Conservation (phyloP, 352 stramenopile species). For the Phytophthora sp. region DNA sequence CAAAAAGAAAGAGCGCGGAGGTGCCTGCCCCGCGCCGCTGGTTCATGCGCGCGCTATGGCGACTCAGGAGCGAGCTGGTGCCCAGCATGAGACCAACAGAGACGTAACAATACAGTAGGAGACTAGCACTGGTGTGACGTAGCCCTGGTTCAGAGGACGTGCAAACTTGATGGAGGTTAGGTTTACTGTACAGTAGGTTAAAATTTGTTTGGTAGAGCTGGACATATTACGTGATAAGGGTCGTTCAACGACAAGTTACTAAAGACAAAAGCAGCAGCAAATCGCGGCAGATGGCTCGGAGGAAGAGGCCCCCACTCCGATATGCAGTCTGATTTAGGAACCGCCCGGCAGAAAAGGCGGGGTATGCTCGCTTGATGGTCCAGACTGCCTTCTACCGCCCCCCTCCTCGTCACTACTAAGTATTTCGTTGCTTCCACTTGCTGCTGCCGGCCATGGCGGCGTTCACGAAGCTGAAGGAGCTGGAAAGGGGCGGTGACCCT, state of each 20-base stretch:
- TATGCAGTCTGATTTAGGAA: slow-evolving; percentile 18
- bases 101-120: too few species aligned
- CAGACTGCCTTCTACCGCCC: too few species aligned
- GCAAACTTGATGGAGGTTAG: too few species aligned
- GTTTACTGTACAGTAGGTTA: too few species aligned
- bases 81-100: slow-evolving; percentile 7
- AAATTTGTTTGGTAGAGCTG: background rate
- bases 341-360: too few species aligned
- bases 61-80: background rate
- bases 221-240: background rate
- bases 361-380: background rate
- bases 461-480: slow-evolving; percentile 12
- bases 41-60: background rate
- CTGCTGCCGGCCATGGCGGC: background rate
- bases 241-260: slow-evolving; percentile 4
- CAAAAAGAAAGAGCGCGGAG: background rate
- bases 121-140: too few species aligned
- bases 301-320: slow-evolving; percentile 3
- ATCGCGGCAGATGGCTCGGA: background rate
- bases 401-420: too few species aligned
- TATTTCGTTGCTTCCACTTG: too few species aligned
- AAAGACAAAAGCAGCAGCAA: background rate
- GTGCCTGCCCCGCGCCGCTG: background rate
- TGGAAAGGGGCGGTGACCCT: slow-evolving; percentile 17
- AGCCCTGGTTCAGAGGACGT: too few species aligned